Percentiles rank a stretch among this genome's conserved stretches.
Evolutionary conservation across 108 stramenopile species (phyloP).

Genomic region (Epipyxis sp.): DNA sequence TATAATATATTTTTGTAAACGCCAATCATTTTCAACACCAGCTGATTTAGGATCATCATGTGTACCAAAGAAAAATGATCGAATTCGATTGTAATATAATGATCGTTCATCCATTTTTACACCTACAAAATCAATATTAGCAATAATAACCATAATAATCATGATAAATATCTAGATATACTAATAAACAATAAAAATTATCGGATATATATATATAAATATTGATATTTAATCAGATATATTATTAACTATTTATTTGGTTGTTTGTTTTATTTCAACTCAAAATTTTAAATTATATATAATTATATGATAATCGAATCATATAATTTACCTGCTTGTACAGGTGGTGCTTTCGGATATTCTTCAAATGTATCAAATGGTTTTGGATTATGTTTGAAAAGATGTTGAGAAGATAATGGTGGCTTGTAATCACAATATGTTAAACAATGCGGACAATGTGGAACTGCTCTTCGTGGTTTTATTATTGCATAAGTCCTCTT

Average conservation of each 20-base stretch:
- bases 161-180: too few relatives aligned
- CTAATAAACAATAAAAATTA: too few relatives aligned
- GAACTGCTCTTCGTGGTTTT: not conserved
- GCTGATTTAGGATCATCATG: not conserved
- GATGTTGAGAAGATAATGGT: not conserved
- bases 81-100: not conserved
- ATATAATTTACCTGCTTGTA: too few relatives aligned
- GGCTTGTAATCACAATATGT: constrained; percentile 22
- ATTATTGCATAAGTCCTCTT: not conserved
- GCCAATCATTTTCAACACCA: constrained; percentile 13
- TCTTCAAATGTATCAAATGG: not conserved
- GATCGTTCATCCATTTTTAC: too few relatives aligned
- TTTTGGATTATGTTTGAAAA: constrained; percentile 5
- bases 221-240: too few relatives aligned
- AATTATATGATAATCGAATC: too few relatives aligned
- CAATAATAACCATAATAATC: too few relatives aligned
- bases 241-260: too few relatives aligned
- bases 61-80: constrained; percentile 6
- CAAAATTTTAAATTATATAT: too few relatives aligned
- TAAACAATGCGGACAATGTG: constrained; percentile 6
- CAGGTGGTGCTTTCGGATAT: constrained; percentile 11
- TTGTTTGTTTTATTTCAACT: too few relatives aligned
- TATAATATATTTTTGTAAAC: not conserved
- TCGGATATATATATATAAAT: too few relatives aligned
- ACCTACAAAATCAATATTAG: too few relatives aligned